Evolutionary conservation across 371 early-diverging fungal genomes (phyloP).

Genomic region (Syncephalastrum monosporum): DNA sequence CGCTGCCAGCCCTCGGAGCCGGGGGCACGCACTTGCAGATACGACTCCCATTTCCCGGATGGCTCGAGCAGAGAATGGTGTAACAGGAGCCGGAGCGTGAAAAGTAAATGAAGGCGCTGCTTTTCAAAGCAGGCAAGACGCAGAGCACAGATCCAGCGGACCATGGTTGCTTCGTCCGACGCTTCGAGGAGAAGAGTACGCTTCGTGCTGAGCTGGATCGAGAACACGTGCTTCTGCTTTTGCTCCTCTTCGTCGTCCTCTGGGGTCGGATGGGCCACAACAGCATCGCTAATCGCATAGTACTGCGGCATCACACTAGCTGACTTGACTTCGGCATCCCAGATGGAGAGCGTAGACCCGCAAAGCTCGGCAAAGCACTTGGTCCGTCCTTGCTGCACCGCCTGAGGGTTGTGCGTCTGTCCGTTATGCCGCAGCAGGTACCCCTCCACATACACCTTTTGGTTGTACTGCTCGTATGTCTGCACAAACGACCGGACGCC

Average conservation of each 20-base stretch:
- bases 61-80: slow-evolving; percentile 20
- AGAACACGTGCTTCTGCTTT: slow-evolving; percentile 45
- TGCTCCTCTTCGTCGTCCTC: slow-evolving; percentile 13
- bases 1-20: slow-evolving; percentile 64
- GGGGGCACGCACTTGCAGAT: slow-evolving; percentile 56
- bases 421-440: slow-evolving; percentile 63
- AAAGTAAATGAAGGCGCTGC: slow-evolving; percentile 69
- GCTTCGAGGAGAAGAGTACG: slow-evolving; percentile 55
- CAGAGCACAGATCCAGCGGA: slow-evolving; percentile 62
- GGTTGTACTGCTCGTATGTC: slow-evolving; percentile 53
- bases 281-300: slow-evolving; percentile 62
- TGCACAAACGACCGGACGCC: slow-evolving; percentile 30
- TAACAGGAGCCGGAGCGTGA: slow-evolving; percentile 60
- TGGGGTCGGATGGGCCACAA: slow-evolving; percentile 36
- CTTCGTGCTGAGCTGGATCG: slow-evolving; percentile 35
- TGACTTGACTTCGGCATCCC: slow-evolving; percentile 48
- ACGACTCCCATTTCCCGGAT: slow-evolving; percentile 28
- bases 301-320: slow-evolving; percentile 60
- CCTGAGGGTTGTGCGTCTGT: slow-evolving; percentile 36
- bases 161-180: slow-evolving; percentile 42
- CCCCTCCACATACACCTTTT: slow-evolving; percentile 72
- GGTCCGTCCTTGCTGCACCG: slow-evolving; percentile 51
- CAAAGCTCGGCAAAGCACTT: slow-evolving; percentile 70
- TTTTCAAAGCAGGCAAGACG: slow-evolving; percentile 77
- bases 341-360: slow-evolving; percentile 65